A percentile compares a stretch with the other conserved stretches of the same genome.
These are phyloP conservation scores for Incumbomyces delicatus DNA, from an alignment of 2,329 filamentous ascomycete genomes.

Conservation along the genomic window DNA sequence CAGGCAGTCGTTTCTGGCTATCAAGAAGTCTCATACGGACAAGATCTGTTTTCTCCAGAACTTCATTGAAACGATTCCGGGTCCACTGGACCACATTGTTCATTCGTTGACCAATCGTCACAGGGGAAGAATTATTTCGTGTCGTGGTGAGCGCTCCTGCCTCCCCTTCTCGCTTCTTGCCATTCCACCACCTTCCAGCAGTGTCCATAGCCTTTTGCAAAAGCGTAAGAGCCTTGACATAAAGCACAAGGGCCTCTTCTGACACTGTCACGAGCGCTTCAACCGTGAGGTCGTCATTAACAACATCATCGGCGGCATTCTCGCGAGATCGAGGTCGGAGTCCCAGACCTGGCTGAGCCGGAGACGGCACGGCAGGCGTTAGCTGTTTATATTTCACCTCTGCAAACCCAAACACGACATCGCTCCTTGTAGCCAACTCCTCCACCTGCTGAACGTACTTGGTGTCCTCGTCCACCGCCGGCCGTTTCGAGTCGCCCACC, in stretches of 20 bases:
- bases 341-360: conserved; percentile 27
- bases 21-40: conserved; percentile 82
- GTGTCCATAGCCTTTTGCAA: conserved; percentile 94
- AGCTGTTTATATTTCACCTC: conserved; percentile 98
- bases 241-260: conserved; percentile 89
- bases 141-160: conserved; percentile 32
- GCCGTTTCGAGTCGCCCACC: conserved; percentile 52
- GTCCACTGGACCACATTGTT: conserved; percentile 96
- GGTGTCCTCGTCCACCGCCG: conserved; percentile 65
- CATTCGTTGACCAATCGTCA: conserved; percentile 58
- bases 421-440: conserved; percentile 82
- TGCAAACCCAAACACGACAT: conserved; percentile 94
- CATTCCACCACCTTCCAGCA: conserved; percentile 82
- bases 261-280: conserved; percentile 81
- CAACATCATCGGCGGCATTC: conserved; percentile 23
- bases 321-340: conserved; percentile 22
- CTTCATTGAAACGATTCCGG: conserved; percentile 88
- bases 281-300: conserved; percentile 65
- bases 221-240: conserved; percentile 85
- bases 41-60: conserved; percentile 88
- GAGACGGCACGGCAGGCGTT: conserved; percentile 73
- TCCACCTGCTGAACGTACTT: conserved; percentile 74
- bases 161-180: conserved; percentile 58
- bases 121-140: conserved; percentile 35
- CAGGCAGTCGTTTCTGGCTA: conserved; percentile 71